Evolutionary conservation across 1,284 basidiomycete species (phyloP).

Genomic region (Austroboletus novae-zelandiae): DNA sequence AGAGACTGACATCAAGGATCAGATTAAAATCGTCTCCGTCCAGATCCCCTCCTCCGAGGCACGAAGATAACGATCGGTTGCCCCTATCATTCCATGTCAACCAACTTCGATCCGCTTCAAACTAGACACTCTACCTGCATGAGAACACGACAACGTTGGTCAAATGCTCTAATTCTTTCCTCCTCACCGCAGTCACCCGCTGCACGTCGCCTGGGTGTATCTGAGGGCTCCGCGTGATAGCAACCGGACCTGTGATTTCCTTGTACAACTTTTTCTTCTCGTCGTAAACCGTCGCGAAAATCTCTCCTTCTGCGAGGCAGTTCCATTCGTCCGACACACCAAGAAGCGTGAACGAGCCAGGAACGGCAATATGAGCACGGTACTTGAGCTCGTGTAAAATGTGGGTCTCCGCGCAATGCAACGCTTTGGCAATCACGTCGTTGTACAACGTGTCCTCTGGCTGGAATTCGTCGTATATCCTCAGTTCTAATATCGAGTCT

Average conservation of each 20-base stretch:
- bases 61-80: slow-evolving; percentile 40
- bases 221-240: slow-evolving; percentile 50
- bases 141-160: slow-evolving; percentile 41
- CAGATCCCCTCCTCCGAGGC: slow-evolving; percentile 47
- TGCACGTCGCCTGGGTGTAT: slow-evolving; percentile 51
- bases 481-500: slow-evolving; percentile 26
- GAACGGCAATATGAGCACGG: slow-evolving; percentile 45
- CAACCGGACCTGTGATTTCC: slow-evolving; percentile 38
- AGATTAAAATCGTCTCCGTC: slow-evolving; percentile 46
- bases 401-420: slow-evolving; percentile 38
- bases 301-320: slow-evolving; percentile 40
- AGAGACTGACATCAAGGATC: slow-evolving; percentile 35
- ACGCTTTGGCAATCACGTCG: slow-evolving; percentile 30
- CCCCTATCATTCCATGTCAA: slow-evolving; percentile 31
- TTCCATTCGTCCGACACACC: slow-evolving; percentile 49
- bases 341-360: slow-evolving; percentile 45
- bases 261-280: slow-evolving; percentile 24
- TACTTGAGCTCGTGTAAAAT: slow-evolving; percentile 51
- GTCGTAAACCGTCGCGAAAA: slow-evolving; percentile 41
- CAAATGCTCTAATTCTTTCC: slow-evolving; percentile 34
- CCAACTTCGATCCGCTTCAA: slow-evolving; percentile 1
- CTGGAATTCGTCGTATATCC: slow-evolving; percentile 14
- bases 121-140: slow-evolving; percentile 27
- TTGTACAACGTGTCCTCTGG: slow-evolving; percentile 26
- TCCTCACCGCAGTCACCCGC: slow-evolving; percentile 42